Percentiles rank a stretch among this genome's conserved stretches.
phyloP scores from a whole-genome alignment of 805 yeast species.

The Cyberlindnera misumaiensis region DNA sequence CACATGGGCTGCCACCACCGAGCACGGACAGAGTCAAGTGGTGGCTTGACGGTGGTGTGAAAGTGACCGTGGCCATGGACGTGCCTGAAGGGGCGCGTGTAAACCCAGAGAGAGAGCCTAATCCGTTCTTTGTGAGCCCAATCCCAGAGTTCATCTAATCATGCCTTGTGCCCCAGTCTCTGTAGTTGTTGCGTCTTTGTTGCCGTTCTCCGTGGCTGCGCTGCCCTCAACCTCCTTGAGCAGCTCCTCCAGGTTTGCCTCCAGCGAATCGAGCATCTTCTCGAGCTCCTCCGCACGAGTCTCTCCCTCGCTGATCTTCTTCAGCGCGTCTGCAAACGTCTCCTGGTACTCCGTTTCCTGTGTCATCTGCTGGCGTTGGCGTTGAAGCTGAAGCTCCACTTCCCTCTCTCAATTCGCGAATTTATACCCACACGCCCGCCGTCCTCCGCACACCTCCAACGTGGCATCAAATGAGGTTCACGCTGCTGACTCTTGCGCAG shows the following conservation, averaged over 20 bases:
- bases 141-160: slow-evolving; percentile 23
- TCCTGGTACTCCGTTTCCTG: slow-evolving; percentile 32
- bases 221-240: slow-evolving; percentile 39
- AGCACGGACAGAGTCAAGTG: slow-evolving; percentile 76
- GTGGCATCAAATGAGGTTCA: background rate
- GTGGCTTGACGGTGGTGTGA: slow-evolving; percentile 83
- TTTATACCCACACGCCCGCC: slow-evolving; percentile 15
- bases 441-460: slow-evolving; percentile 3
- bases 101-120: slow-evolving; percentile 63
- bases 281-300: slow-evolving; percentile 56
- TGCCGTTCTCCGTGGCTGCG: background rate
- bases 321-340: slow-evolving; percentile 38
- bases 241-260: slow-evolving; percentile 54
- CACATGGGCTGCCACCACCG: slow-evolving; percentile 72
- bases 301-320: slow-evolving; percentile 63
- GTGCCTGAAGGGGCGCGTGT: slow-evolving; percentile 34
- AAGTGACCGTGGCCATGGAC: slow-evolving; percentile 40
- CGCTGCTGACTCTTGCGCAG: too few species aligned
- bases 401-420: too few species aligned
- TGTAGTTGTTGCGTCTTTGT: background rate
- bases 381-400: background rate
- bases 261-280: slow-evolving; percentile 56
- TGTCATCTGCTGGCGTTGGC: slow-evolving; percentile 4
- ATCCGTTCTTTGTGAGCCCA: slow-evolving; percentile 58
- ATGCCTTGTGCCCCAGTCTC: background rate